Conservation (phyloP, 2,329 filamentous ascomycete genomes). For the Pochonia chlamydosporia region DNA sequence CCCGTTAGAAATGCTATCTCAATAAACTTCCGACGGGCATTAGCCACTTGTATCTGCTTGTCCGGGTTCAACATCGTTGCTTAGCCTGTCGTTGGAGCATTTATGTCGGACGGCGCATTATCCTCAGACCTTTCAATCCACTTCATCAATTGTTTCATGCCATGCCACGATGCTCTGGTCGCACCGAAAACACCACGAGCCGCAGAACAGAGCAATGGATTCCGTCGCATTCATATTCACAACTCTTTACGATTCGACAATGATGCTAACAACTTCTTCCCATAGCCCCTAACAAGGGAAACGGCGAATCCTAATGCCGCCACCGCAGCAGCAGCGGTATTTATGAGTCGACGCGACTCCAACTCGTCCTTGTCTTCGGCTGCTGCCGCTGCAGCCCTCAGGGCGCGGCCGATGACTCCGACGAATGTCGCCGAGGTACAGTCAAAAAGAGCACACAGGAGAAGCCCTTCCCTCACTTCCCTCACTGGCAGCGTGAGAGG, state of each 20-base stretch:
- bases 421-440: constrained; percentile 77
- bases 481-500: constrained; percentile 42
- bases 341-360: constrained; percentile 57
- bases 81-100: neutral
- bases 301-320: constrained; percentile 69
- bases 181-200: too few species aligned
- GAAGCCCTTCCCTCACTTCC: constrained; percentile 68
- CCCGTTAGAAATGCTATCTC: neutral
- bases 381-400: constrained; percentile 79
- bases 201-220: too few species aligned
- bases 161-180: too few species aligned
- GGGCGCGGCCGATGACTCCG: constrained; percentile 70
- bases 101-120: too few species aligned
- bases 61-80: too few species aligned
- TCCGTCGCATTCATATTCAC: neutral
- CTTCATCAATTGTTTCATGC: too few species aligned
- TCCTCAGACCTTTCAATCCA: too few species aligned
- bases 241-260: neutral
- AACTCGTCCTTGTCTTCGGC: constrained; percentile 70
- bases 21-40: neutral
- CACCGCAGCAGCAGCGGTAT: constrained; percentile 75
- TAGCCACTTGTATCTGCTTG: neutral
- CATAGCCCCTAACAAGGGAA: constrained; percentile 56
- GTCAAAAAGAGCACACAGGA: constrained; percentile 76
- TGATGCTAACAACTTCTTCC: constrained; percentile 11